Percentiles rank a stretch among this genome's conserved stretches.
Evolutionary conservation across 805 yeast genomes (phyloP).

Genomic region (Kuraishia hungarica): DNA sequence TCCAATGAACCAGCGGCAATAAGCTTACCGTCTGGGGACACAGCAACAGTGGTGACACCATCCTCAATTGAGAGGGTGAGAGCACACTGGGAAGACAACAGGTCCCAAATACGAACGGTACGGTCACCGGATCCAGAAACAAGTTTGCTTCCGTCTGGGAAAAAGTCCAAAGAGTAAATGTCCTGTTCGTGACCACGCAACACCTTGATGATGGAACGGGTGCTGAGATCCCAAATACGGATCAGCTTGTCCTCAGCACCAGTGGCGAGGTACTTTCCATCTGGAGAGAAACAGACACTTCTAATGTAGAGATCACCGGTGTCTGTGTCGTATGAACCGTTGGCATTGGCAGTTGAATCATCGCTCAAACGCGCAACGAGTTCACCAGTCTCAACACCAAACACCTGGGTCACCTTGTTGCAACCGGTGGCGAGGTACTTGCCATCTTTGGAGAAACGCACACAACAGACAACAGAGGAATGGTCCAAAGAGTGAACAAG

Average conservation of each 20-base stretch:
- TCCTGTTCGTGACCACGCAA: conserved; percentile 96
- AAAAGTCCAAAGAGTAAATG: conserved; percentile 89
- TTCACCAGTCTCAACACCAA: conserved; percentile 86
- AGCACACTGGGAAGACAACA: conserved; percentile 81
- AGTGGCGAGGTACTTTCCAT: conserved; percentile 86
- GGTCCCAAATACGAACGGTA: conserved; percentile 94
- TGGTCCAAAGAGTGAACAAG: conserved; percentile 87
- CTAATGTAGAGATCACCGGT: conserved; percentile 87
- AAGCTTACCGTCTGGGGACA: conserved; percentile 87
- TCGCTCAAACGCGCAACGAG: conserved; percentile 80
- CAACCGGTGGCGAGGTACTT: conserved; percentile 94
- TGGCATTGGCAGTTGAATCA: conserved; percentile 43
- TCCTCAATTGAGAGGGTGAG: conserved; percentile 88
- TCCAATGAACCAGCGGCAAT: conserved; percentile 97
- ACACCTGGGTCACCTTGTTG: conserved; percentile 91
- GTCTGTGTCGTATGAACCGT: conserved; percentile 43
- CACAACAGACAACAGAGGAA: conserved; percentile 94
- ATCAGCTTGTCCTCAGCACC: conserved; percentile 89
- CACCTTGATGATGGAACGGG: conserved; percentile 77
- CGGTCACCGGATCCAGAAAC: conserved; percentile 97
- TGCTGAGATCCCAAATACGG: conserved; percentile 91
- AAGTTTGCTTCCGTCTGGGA: conserved; percentile 87
- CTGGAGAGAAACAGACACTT: conserved; percentile 94
- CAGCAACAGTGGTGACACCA: conserved; percentile 97
- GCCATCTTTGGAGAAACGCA: conserved; percentile 86